Conservation (phyloP, 495 filamentous ascomycete species). For the Cercophora sp. region DNA sequence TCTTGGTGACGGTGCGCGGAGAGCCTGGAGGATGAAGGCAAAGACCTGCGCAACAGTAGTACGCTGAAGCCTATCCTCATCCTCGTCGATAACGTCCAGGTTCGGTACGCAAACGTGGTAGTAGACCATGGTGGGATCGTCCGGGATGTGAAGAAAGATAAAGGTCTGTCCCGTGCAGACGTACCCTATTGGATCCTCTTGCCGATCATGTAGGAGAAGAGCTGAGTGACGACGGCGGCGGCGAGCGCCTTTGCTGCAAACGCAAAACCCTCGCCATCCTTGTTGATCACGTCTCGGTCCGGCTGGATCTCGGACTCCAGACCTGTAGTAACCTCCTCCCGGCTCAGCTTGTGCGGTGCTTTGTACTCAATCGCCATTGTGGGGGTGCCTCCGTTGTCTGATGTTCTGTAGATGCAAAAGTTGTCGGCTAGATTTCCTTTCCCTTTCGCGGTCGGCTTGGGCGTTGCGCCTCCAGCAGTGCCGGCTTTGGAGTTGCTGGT, state of each 20-base stretch:
- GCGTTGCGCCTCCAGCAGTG: too few species aligned
- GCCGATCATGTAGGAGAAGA: constrained; percentile 48
- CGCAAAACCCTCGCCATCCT: constrained; percentile 20
- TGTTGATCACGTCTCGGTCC: constrained; percentile 29
- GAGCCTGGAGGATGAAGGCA: constrained; percentile 44
- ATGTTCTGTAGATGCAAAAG: constrained; percentile 40
- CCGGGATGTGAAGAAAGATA: constrained; percentile 45
- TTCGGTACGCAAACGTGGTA: constrained; percentile 39
- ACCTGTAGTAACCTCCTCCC: constrained; percentile 25
- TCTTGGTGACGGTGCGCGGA: constrained; percentile 30
- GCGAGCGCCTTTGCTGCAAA: constrained; percentile 26
- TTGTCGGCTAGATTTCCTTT: constrained; percentile 35
- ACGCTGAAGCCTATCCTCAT: constrained; percentile 32
- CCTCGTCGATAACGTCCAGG: constrained; percentile 33
- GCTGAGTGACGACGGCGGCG: constrained; percentile 41
- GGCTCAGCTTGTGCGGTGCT: constrained; percentile 40
- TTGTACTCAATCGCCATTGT: constrained; percentile 41
- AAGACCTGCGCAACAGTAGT: constrained; percentile 46
- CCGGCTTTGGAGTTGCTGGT: not conserved
- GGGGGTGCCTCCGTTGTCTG: constrained; percentile 25
- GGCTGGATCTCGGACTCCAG: constrained; percentile 27
- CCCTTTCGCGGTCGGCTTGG: constrained; percentile 15
- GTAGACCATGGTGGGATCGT: constrained; percentile 36
- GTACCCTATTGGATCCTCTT: constrained; percentile 42
- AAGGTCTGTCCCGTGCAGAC: constrained; percentile 45